Percentiles rank a stretch among this genome's conserved stretches.
phyloP scores from a whole-genome alignment of 495 filamentous ascomycete genomes.

The Podospora pseudocomata region DNA sequence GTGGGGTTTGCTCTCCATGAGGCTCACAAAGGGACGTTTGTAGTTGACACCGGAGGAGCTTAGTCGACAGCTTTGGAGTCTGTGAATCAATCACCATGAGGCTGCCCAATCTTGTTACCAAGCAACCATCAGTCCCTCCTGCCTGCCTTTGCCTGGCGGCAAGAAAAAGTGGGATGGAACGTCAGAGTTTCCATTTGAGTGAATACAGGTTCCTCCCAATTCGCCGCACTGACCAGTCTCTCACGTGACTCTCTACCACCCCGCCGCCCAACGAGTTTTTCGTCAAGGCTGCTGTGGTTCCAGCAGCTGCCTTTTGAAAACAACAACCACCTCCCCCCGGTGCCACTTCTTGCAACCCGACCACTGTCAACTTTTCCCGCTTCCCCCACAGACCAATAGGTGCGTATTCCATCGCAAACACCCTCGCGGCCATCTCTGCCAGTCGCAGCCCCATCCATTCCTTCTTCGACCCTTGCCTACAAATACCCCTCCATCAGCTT shows the following conservation, averaged over 20 bases:
- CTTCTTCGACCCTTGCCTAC: constrained; percentile 12
- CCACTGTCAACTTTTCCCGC: constrained; percentile 19
- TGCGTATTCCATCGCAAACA: constrained; percentile 19
- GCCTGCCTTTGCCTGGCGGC: neutral
- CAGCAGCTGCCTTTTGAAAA: constrained; percentile 33
- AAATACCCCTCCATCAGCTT: constrained; percentile 18
- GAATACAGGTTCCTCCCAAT: constrained; percentile 6
- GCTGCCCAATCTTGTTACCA: neutral
- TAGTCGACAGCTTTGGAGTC: neutral
- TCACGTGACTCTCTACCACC: constrained; percentile 34
- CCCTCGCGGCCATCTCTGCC: neutral
- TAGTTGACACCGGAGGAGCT: neutral
- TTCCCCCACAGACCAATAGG: constrained; percentile 22
- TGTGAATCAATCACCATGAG: neutral
- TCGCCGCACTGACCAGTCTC: constrained; percentile 26
- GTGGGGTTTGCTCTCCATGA: neutral
- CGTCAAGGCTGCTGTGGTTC: constrained; percentile 33
- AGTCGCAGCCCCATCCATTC: neutral
- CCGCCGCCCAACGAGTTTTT: constrained; percentile 41
- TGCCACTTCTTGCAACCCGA: constrained; percentile 34
- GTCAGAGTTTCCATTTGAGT: neutral
- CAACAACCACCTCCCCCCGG: constrained; percentile 28
- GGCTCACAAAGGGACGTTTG: neutral
- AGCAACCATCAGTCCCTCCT: neutral
- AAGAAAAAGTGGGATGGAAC: neutral